Base-by-base conservation (phyloP, 2,329 filamentous ascomycete genomes). In the Ophiosphaerella korrae region DNA sequence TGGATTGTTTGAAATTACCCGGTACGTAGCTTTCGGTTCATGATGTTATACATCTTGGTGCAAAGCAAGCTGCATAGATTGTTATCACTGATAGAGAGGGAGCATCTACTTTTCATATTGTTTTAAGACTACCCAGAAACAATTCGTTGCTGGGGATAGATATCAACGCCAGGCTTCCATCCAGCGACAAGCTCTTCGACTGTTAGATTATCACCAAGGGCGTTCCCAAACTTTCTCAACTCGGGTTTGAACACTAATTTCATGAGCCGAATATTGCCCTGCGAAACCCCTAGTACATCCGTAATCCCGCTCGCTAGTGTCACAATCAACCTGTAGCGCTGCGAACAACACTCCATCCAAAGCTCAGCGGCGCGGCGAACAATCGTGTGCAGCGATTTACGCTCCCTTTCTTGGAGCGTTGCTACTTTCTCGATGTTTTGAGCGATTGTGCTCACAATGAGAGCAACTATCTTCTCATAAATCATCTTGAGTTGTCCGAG, bases 341-440 rank as follows among this genome's bases (percentile, higher is more conserved):
- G 48, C n/a, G 48, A 55, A 34, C 55, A 41, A 2, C 43, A 29
- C 18, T 58, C 45, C 12, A 55, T 31, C 55, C 55, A 58, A 8
- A 52, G 31, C 18, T 47, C 48, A 9, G 34, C 48, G 9, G 55
- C 44, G 13, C 38, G 12, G n/a, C 37, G 26, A 7, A 58, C 52
- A 8, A 54, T 26, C 6, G 42, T 41, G 23, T 41, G 23, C 21
- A 41, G 13, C 8, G n/a, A 6, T 14, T 29, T 31, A 14, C 24
- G 24, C n/a, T 41, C 23, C 13, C 9, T 41, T 6, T 31, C 38
- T 14, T 29, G 8, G 7, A 41, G 9, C 12, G 12, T 16, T 14
- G 38, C 38, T 4, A 41, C 38, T 23, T 29, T 41, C 26, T 29
- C 38, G 4, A 41, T 41, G 24, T 26, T 26, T 7, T 23, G 16